These are phyloP conservation scores for Gymnopilus junonius DNA, from an alignment of 768 basidiomycete species.

Conservation along the genomic window DNA sequence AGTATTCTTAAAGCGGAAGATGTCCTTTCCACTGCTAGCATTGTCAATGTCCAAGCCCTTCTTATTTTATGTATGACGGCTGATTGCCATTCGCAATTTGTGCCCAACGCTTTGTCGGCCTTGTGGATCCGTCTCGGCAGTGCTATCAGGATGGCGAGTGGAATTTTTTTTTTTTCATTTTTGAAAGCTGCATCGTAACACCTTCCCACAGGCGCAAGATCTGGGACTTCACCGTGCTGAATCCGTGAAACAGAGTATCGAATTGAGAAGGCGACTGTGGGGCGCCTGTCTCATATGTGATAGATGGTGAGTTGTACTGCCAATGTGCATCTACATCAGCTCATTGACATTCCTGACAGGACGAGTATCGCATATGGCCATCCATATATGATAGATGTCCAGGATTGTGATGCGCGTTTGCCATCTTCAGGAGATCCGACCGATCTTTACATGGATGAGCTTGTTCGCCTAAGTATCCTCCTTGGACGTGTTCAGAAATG, in stretches of 20 bases:
- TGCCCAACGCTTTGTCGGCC: constrained; percentile 84
- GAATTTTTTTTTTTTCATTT: constrained; percentile 3
- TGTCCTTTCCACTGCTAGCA: constrained; percentile 83
- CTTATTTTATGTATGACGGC: constrained; percentile 87
- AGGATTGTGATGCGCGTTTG: constrained; percentile 94
- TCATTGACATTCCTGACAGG: constrained; percentile 45
- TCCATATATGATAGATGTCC: constrained; percentile 95
- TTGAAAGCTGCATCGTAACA: constrained; percentile 1
- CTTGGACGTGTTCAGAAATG: constrained; percentile 92
- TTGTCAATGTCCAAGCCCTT: constrained; percentile 87
- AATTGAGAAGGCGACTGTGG: constrained; percentile 90
- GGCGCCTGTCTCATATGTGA: constrained; percentile 93
- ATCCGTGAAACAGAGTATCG: constrained; percentile 81
- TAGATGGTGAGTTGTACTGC: constrained; percentile 68
- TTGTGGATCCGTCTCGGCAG: constrained; percentile 86
- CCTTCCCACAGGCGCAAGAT: constrained; percentile 82
- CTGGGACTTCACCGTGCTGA: constrained; percentile 94
- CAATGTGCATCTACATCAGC: constrained; percentile 7
- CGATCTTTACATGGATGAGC: constrained; percentile 86
- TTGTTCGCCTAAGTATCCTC: constrained; percentile 89
- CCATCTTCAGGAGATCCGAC: constrained; percentile 86
- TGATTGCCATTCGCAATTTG: constrained; percentile 90
- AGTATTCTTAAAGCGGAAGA: constrained; percentile 87
- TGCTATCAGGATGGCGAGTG: constrained; percentile 89
- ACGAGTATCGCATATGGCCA: constrained; percentile 89